Evolutionary conservation across 1,284 basidiomycete genomes (phyloP).

Genomic region (Cutaneotrichosporon dermatis): DNA sequence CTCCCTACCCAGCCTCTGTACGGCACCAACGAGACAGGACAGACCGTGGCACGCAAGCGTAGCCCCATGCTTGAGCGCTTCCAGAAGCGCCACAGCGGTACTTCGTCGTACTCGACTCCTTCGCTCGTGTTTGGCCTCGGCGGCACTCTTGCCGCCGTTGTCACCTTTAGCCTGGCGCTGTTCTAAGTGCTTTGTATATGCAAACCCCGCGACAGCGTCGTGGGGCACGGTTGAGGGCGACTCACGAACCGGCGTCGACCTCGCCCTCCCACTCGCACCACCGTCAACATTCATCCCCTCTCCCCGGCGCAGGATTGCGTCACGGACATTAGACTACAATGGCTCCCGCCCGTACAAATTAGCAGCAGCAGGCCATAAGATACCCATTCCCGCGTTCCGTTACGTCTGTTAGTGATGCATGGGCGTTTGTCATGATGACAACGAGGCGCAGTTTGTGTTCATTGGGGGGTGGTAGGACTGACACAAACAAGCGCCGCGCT

Average conservation of each 20-base stretch:
- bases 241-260: not conserved
- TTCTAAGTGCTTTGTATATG: slow-evolving; percentile 1
- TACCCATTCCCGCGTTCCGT: slow-evolving; percentile 1
- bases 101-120: not conserved
- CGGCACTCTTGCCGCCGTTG: not conserved
- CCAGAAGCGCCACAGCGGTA: slow-evolving; percentile 2
- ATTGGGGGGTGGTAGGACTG: not conserved
- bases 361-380: not conserved
- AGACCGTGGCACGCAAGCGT: slow-evolving; percentile 4
- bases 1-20: slow-evolving; percentile 46
- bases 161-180: slow-evolving; percentile 5
- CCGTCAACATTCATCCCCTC: not conserved
- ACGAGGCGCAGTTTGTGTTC: not conserved
- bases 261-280: not conserved
- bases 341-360: not conserved
- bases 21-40: slow-evolving; percentile 39
- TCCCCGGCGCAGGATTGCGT: not conserved
- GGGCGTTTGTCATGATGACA: slow-evolving; percentile 1
- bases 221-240: not conserved
- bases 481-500: too few relatives aligned
- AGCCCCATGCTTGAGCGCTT: not conserved
- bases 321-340: slow-evolving; percentile 4
- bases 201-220: not conserved
- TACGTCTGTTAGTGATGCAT: slow-evolving; percentile 4
- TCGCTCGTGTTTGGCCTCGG: not conserved